Percentiles rank a stretch among this genome's conserved stretches.
phyloP scores from a whole-genome alignment of 1,139 yeast species.

The Candida neerlandica region DNA sequence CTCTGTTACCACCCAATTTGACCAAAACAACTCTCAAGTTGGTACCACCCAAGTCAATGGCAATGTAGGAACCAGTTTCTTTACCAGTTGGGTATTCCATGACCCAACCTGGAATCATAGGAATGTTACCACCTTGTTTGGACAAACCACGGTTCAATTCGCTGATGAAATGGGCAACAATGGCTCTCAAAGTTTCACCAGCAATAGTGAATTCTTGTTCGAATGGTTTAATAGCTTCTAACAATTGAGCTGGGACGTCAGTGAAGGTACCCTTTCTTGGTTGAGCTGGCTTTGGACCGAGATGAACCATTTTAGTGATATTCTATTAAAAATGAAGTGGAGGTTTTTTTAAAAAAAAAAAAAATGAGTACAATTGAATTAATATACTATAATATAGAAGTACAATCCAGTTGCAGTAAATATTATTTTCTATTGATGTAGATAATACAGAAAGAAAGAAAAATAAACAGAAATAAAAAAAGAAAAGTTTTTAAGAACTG shows the following conservation, averaged over 20 bases:
- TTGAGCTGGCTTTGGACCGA: conserved; percentile 84
- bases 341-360: too few species aligned
- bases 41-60: conserved; percentile 95
- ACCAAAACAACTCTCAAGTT: conserved; percentile 89
- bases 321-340: background rate
- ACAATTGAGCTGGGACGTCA: conserved; percentile 67
- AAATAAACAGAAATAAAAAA: background rate
- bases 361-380: background rate
- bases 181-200: conserved; percentile 58
- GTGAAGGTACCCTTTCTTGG: conserved; percentile 81
- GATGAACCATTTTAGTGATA: conserved; percentile 60
- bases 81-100: conserved; percentile 89
- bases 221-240: conserved; percentile 57
- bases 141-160: conserved; percentile 84
- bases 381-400: background rate
- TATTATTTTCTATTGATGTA: background rate
- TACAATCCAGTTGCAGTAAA: conserved; percentile 5
- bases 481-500: background rate
- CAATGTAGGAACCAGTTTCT: conserved; percentile 86
- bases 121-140: conserved; percentile 78
- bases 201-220: conserved; percentile 69
- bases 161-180: conserved; percentile 59
- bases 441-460: background rate
- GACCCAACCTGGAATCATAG: conserved; percentile 98
- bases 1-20: conserved; percentile 72